Base-by-base conservation (phyloP, 805 yeast species). In the Monosporozyma aquatica region DNA sequence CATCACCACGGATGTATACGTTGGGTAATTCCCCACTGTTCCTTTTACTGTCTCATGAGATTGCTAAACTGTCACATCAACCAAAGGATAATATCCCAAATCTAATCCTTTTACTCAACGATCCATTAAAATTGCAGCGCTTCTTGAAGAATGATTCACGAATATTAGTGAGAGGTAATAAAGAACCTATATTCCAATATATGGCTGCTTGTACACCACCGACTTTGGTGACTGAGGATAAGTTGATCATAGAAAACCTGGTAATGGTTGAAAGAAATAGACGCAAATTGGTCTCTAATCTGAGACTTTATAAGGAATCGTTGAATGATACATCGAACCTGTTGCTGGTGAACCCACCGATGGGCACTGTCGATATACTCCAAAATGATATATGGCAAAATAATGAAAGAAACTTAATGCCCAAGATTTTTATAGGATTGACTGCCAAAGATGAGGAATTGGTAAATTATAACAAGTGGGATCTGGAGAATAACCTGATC, bases 301-400 rank as follows among this genome's bases (percentile, higher is more conserved):
- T 85, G 13, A 52, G 50, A 11, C 74, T 74, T 13, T 65, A 77
- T 45, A 40, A 65, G 4, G 58, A 66, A 1, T 59, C 64, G 37
- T 61, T 86, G 11, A 49, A 56, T 9, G 47, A 53, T 0, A 55
- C 65, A 3, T 72, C 89, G 1, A 78, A 76, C 43, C 59, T 87
- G 3, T 49, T 89, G 36, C 59, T 89, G 18, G 52, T 89, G 13
- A 60, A 67, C n/a, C 94, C 86, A 43, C 86, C 87, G 3, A 69
- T 83, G 75, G 95, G 94, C 2, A 69, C 76, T 33, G 57, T 72
- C 7, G 75, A 73, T 10, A 59, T 65, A 43, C 51, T 86, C 9
- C 57, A 66, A n/a, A 56, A 62, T 2, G 51, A 57, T 9, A 60
- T 76, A 6, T 84, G 90, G 87, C 76, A 76, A 4, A 17, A 18